Evolutionary conservation across 768 basidiomycete genomes (phyloP).

Genomic region (Rhodotorula taiwanensis): DNA sequence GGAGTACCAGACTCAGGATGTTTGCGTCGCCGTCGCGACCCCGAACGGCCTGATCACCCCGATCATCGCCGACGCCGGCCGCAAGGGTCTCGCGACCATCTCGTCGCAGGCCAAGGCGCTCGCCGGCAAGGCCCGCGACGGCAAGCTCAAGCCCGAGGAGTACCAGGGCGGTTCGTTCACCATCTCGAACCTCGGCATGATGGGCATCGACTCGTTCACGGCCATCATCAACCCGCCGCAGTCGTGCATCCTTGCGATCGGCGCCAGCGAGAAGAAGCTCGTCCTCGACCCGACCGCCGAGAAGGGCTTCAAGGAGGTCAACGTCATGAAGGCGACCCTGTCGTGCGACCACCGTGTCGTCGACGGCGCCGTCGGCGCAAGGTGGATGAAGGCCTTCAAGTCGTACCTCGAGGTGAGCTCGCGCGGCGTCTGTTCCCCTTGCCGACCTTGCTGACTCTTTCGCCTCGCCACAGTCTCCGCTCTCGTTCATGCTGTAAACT

Average conservation of each 20-base stretch:
- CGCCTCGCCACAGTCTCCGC: constrained; percentile 25
- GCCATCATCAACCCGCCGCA: constrained; percentile 99
- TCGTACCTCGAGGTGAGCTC: constrained; percentile 35
- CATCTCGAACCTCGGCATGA: constrained; percentile 99
- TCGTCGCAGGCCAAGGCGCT: constrained; percentile 86
- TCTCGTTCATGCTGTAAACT: constrained; percentile 38
- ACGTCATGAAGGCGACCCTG: constrained; percentile 91
- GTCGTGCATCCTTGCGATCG: constrained; percentile 94
- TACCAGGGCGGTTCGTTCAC: constrained; percentile 99
- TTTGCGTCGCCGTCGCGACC: constrained; percentile 93
- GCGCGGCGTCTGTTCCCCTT: neutral
- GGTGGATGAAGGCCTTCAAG: constrained; percentile 54
- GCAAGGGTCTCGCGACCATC: constrained; percentile 86
- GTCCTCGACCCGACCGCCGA: constrained; percentile 81
- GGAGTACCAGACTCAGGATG: constrained; percentile 97
- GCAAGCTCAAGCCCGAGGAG: constrained; percentile 87
- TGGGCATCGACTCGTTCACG: constrained; percentile 77
- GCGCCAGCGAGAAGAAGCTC: constrained; percentile 74
- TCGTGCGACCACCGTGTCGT: constrained; percentile 93
- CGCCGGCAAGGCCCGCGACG: constrained; percentile 92
- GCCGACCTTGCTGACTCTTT: constrained; percentile 2
- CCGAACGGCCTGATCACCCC: constrained; percentile 94
- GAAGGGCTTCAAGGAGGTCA: constrained; percentile 86
- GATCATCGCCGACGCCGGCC: constrained; percentile 85
- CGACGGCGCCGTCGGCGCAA: constrained; percentile 89